Base-by-base conservation (phyloP, 176 grass and related monocot genomes). In the Zea mays region DNA sequence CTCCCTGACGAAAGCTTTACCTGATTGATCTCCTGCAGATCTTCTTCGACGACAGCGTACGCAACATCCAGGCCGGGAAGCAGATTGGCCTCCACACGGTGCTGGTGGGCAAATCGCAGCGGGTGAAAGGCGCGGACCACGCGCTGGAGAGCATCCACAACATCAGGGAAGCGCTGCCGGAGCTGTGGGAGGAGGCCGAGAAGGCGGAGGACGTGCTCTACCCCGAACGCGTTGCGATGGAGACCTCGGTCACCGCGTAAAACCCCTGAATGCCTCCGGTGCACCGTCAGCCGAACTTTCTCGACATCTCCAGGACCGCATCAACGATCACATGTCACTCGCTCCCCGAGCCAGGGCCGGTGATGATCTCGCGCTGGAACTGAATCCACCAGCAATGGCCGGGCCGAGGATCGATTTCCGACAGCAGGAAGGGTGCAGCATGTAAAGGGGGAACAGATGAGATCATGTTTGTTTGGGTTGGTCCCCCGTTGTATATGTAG, bases 21-120 rank as follows among this genome's bases (percentile, higher is more conserved):
- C 38, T 15, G 7, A 6, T 33, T 57, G 43, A 16, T 50, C 44
- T 43, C 54, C 66, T 84, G 44, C 85, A 99, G 96, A 89, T 99
- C 79, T 99, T 99, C 90, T 96, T 99, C 69, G 96, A 99, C 61
- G 96, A 99, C 75, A 99, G 96, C 83, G 79, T 87, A 3, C 90
- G 96, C 43, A 99, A 99, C 67, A 80, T 99, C 51, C 85, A 87
- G 85, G 85, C 96, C 11, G 96, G 96, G 58, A 99, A 99, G 78
- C 16, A 20, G n/a, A 82, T 99, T 10, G 96, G 92, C 1, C 90
- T 99, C 2, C 89, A 95, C 68, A 99, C 96, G 7, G 96, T 99
- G 72, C 74, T 99, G 90, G 96, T 97, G 20, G 96, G 96, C 39
- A 90, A 86, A 20, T 85, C 92, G 65, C 78, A 95, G 33, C 85